Conservation (phyloP, 192 early-diverging fungal species). For the Bifiguratus adelaidae region DNA sequence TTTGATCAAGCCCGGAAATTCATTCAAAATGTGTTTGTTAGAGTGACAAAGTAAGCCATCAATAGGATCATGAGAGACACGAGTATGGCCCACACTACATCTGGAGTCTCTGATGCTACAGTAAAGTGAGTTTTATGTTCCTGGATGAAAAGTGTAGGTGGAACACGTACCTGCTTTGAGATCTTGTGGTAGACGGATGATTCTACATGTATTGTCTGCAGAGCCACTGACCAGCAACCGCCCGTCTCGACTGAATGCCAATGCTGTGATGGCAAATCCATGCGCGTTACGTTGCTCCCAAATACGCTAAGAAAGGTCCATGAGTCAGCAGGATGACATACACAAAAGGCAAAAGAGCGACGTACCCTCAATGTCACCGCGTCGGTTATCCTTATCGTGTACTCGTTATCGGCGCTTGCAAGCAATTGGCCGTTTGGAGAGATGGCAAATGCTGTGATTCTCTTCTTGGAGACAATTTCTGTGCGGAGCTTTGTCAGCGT, state of each 20-base stretch:
- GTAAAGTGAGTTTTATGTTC: too few species aligned
- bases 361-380: constrained; percentile 41
- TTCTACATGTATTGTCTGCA: constrained; percentile 63
- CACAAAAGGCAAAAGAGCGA: not conserved
- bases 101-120: too few species aligned
- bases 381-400: constrained; percentile 55
- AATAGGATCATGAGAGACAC: too few species aligned
- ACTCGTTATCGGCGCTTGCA: constrained; percentile 63
- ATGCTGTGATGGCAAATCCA: constrained; percentile 63
- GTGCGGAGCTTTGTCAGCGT: constrained; percentile 41
- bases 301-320: constrained; percentile 11
- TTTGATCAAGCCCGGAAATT: too few species aligned
- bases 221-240: constrained; percentile 66
- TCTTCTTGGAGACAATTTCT: constrained; percentile 35
- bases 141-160: too few species aligned
- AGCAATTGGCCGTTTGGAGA: constrained; percentile 49
- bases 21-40: too few species aligned
- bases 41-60: too few species aligned
- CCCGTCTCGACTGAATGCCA: constrained; percentile 62
- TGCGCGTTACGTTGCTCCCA: constrained; percentile 62
- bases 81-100: too few species aligned
- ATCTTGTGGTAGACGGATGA: constrained; percentile 41
- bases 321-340: not conserved
- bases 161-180: constrained; percentile 23
- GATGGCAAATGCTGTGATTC: constrained; percentile 45